Evolutionary conservation across 306 rosid genomes (phyloP).

Genomic region (Glycyrrhiza uralensis): DNA sequence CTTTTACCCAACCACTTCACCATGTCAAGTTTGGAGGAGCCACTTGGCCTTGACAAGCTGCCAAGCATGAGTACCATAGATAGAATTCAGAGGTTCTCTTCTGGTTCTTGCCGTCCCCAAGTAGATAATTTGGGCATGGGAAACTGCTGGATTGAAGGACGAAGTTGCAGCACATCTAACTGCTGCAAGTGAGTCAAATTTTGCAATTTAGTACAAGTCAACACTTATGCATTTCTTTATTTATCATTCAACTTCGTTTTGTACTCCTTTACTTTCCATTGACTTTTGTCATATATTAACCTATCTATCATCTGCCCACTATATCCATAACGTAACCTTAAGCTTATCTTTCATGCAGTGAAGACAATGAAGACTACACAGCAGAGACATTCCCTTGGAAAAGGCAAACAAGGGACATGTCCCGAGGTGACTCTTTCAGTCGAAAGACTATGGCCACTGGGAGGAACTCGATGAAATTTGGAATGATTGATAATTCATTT

Average conservation of each 20-base stretch:
- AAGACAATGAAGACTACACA: slow-evolving; percentile 48
- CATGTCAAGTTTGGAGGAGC: slow-evolving; percentile 95
- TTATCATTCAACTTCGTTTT: background rate
- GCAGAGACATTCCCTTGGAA: slow-evolving; percentile 70
- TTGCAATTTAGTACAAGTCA: background rate
- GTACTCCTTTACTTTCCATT: background rate
- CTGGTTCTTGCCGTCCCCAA: slow-evolving; percentile 75
- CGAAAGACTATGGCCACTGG: slow-evolving; percentile 37
- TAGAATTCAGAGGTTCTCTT: slow-evolving; percentile 69
- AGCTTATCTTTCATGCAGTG: slow-evolving; percentile 45
- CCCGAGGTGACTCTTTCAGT: slow-evolving; percentile 38
- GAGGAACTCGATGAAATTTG: slow-evolving; percentile 38
- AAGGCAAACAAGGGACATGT: slow-evolving; percentile 52
- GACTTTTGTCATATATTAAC: background rate
- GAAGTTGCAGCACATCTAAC: slow-evolving; percentile 77
- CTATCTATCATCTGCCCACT: background rate
- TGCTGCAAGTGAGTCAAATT: slow-evolving; percentile 51
- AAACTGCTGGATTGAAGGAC: slow-evolving; percentile 68
- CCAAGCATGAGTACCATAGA: slow-evolving; percentile 82
- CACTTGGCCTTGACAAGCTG: slow-evolving; percentile 83
- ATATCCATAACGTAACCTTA: slow-evolving; percentile 2
- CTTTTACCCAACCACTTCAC: slow-evolving; percentile 26
- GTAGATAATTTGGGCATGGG: slow-evolving; percentile 67
- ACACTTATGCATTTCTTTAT: background rate
- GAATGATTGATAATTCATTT: slow-evolving; percentile 47